These are phyloP conservation scores for Echinosophora koreensis DNA, from an alignment of 306 rosid genomes.

Conservation along the genomic window DNA sequence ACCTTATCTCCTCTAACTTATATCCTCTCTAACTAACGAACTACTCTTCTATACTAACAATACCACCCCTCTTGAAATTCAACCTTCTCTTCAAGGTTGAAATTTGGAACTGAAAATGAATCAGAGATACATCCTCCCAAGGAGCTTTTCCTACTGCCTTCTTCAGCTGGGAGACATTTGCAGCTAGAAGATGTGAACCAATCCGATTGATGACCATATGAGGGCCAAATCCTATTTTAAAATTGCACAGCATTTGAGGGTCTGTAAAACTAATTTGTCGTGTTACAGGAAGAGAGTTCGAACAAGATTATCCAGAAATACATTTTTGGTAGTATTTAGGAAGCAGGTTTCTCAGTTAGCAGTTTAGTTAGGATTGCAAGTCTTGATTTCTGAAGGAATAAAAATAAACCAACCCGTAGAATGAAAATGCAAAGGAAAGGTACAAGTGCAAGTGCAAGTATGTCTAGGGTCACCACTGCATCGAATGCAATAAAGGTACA, in stretches of 20 bases:
- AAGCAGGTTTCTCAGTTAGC: conserved; percentile 6
- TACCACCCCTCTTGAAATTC: too few species aligned
- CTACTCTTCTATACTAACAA: too few species aligned
- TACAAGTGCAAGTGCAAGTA: not conserved
- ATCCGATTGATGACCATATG: too few species aligned
- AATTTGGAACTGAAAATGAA: too few species aligned
- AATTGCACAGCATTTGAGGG: not conserved
- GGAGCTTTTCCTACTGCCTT: too few species aligned
- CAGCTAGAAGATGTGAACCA: too few species aligned
- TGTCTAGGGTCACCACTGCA: not conserved
- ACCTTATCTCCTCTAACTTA: too few species aligned
- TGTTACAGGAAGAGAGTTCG: not conserved
- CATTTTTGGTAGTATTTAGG: conserved; percentile 9
- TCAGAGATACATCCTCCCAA: too few species aligned
- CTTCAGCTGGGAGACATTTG: too few species aligned
- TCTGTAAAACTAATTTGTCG: not conserved
- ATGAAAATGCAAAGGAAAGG: not conserved
- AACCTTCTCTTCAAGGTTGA: too few species aligned
- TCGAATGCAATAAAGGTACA: not conserved
- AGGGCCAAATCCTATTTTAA: too few species aligned
- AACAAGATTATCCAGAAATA: conserved; percentile 8
- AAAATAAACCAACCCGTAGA: conserved; percentile 22
- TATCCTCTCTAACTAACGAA: too few species aligned
- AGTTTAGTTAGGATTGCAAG: conserved; percentile 12
- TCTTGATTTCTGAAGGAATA: not conserved